Evolutionary conservation across 192 early-diverging fungal genomes (phyloP), one percentile per base, ranked within the genome.

Genomic region (Umbelopsis ramanniana): DNA sequence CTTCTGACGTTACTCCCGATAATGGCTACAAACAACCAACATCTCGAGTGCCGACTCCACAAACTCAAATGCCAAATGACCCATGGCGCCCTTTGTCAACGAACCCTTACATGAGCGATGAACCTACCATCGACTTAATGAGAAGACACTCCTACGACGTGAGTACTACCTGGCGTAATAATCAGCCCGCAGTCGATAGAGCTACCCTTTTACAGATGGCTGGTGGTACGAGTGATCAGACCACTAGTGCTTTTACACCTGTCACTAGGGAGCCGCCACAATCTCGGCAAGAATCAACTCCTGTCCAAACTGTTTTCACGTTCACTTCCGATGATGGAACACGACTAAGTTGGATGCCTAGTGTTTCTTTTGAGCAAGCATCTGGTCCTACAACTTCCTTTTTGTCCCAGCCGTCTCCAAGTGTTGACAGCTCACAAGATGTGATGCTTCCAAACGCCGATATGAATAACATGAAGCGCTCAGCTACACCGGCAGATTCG

Each of bases 71-170:
- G 15, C 11, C 57, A 0, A 63, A 37, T 17, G 57, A 35, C 33
- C 57, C 57, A 3, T 63, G 57, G 57, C 57, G 57, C 26, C 57
- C 57, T 1, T 29, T 63, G 57, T 63, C 57, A 37, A 63, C 23
- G 29, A 63, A 63, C 15, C 57, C 57, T 14, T 35, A 37, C 33
- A 67, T 57, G 60, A 68, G 33, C 46, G 75, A 76, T 50, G 70
- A 48, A n/a, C 52, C 69, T 10, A 70, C 60, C 45, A 66, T 26
- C 23, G 75, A 76, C 35, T 24, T 68, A 0, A 54, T 67, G n/a
- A 71, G 79, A 29, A 48, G 79, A 46, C 74, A 80, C 43, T 80
- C 79, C 15, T 80, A 74, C 38, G 79, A 80, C 67, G 71, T 72
- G 7, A 73, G 43, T 43, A 72, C 75, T 66, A 66, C 70, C 19